Conservation (phyloP, 164 flowering plant species). For the Vitis rotundifolia region DNA sequence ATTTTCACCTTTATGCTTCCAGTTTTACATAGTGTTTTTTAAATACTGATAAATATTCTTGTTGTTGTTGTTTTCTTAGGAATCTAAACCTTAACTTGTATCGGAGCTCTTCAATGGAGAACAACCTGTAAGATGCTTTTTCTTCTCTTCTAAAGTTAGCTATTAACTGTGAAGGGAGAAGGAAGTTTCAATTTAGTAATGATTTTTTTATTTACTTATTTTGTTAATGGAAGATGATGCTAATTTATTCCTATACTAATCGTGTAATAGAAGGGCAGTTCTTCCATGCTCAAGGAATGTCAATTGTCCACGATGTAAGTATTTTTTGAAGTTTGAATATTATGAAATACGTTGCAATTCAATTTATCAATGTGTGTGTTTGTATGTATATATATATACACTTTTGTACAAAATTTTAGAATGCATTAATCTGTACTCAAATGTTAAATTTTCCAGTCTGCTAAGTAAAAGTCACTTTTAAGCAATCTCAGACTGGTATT, state of each 20-base stretch:
- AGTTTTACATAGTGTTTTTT: neutral
- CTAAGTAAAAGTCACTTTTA: too few relatives aligned
- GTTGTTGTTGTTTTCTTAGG: slow-evolving; percentile 21
- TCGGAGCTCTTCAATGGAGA: slow-evolving; percentile 43
- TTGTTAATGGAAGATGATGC: neutral
- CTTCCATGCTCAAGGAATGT: slow-evolving; percentile 51
- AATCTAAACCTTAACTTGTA: slow-evolving; percentile 63
- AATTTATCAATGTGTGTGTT: neutral
- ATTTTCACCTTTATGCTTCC: too few relatives aligned
- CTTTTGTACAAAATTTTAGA: too few relatives aligned
- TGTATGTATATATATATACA: too few relatives aligned
- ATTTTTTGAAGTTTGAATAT: neutral
- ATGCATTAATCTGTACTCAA: too few relatives aligned
- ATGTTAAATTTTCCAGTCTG: too few relatives aligned
- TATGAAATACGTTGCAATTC: neutral
- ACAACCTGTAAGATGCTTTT: slow-evolving; percentile 46
- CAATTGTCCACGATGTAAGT: slow-evolving; percentile 64
- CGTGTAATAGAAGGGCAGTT: slow-evolving; percentile 26
- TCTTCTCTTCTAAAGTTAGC: neutral
- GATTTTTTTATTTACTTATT: neutral
- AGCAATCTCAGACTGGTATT: too few relatives aligned
- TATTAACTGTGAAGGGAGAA: too few relatives aligned
- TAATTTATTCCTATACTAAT: slow-evolving; percentile 6
- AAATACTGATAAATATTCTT: neutral
- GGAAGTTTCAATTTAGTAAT: neutral